These are phyloP conservation scores for Ajuga reptans DNA, from an alignment of 305 asterid species.

Conservation along the genomic window DNA sequence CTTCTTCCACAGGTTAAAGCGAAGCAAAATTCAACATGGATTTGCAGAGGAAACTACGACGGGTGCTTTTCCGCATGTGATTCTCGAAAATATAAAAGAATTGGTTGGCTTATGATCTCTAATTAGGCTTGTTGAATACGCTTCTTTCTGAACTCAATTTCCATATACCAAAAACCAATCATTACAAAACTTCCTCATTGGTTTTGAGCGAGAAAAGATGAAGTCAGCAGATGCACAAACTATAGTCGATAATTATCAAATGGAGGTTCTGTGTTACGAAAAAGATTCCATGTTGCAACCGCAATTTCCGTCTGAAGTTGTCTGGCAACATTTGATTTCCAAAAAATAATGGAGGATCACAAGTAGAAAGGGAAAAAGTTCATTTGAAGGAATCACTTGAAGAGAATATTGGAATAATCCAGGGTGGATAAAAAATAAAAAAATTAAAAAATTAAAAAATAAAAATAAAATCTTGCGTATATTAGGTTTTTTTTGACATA, in stretches of 20 bases:
- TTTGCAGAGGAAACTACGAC: neutral
- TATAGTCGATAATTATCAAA: neutral
- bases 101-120: neutral
- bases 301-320: neutral
- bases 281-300: neutral
- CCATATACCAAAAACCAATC: neutral
- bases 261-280: neutral
- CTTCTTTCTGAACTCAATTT: conserved; percentile 10
- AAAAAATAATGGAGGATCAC: neutral
- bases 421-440: neutral
- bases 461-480: too few species aligned
- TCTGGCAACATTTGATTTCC: neutral
- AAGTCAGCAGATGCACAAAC: neutral
- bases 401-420: neutral
- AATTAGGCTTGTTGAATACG: conserved; percentile 7
- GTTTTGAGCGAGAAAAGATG: neutral
- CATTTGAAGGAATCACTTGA: too few species aligned
- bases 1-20: neutral
- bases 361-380: neutral
- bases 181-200: neutral
- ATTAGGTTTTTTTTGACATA: too few species aligned
- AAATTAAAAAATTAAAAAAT: too few species aligned
- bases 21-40: neutral
- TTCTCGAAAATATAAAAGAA: neutral
- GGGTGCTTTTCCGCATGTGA: neutral